phyloP scores from a whole-genome alignment of 2,329 filamentous ascomycete species.

The Pyrenochaeta sp. region DNA sequence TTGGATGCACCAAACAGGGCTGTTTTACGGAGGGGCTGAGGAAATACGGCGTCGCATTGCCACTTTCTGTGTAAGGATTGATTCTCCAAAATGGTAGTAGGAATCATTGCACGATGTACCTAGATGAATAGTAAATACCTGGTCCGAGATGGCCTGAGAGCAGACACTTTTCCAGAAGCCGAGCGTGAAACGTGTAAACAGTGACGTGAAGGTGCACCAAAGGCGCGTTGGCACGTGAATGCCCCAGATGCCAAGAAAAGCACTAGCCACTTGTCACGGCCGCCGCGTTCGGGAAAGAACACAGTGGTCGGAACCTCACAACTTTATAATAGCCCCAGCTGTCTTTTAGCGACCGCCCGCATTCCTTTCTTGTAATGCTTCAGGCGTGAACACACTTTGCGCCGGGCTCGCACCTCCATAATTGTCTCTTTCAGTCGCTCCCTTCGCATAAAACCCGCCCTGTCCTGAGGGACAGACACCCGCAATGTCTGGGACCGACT shows the following conservation, averaged over 20 bases:
- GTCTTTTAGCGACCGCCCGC: constrained; percentile 38
- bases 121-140: constrained; percentile 23
- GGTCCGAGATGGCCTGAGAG: constrained; percentile 10
- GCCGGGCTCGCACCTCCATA: constrained; percentile 19
- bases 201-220: constrained; percentile 24
- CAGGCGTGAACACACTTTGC: constrained; percentile 25
- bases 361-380: constrained; percentile 28
- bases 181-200: too few species aligned
- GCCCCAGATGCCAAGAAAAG: constrained; percentile 11
- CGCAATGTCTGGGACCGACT: constrained; percentile 70
- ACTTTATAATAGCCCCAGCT: constrained; percentile 32
- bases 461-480: constrained; percentile 26
- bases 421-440: constrained; percentile 24
- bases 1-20: too few species aligned
- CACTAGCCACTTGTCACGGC: constrained; percentile 26
- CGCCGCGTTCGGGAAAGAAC: constrained; percentile 34
- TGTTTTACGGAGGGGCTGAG: too few species aligned
- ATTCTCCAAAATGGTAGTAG: constrained; percentile 17
- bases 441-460: constrained; percentile 19
- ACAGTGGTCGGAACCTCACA: constrained; percentile 40
- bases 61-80: constrained; percentile 24
- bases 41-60: constrained; percentile 18
- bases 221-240: constrained; percentile 19
- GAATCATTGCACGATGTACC: constrained; percentile 27
- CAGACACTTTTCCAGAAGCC: background rate